phyloP scores from a whole-genome alignment of 2,329 filamentous ascomycete genomes.

The Leptographium galeiforme region DNA sequence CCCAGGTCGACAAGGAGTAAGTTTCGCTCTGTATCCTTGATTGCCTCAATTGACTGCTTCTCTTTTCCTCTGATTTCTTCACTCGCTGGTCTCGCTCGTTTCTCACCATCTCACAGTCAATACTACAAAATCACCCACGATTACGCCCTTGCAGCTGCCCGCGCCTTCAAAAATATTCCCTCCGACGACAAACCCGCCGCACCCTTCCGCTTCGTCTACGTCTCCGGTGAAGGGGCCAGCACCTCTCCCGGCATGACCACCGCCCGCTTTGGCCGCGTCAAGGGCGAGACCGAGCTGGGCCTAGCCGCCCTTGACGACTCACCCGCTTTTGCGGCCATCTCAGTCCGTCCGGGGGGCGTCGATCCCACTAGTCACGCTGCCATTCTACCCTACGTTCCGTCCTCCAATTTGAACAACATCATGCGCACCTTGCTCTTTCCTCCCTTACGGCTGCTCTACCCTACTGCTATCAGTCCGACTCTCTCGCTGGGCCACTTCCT shows the following conservation, averaged over 20 bases:
- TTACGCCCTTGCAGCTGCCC: conserved; percentile 38
- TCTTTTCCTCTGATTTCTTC: neutral
- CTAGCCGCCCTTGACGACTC: conserved; percentile 30
- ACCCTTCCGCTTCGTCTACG: conserved; percentile 55
- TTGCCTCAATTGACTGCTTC: neutral
- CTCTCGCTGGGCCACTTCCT: conserved; percentile 27
- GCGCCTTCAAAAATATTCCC: conserved; percentile 28
- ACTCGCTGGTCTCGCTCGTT: neutral
- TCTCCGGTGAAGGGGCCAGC: conserved; percentile 44
- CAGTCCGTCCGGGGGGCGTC: conserved; percentile 45
- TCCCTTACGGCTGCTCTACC: conserved; percentile 12
- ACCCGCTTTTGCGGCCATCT: conserved; percentile 35
- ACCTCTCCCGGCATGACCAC: conserved; percentile 37
- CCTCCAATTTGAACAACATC: conserved; percentile 2
- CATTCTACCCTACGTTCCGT: conserved; percentile 28
- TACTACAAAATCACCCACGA: conserved; percentile 57
- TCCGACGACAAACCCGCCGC: neutral
- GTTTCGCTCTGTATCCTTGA: conserved; percentile 10
- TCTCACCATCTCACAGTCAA: conserved; percentile 24
- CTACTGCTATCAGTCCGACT: conserved; percentile 24
- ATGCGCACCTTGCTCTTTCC: conserved; percentile 14
- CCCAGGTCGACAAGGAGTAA: conserved; percentile 43
- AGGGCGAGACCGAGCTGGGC: conserved; percentile 50
- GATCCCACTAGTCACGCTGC: conserved; percentile 32
- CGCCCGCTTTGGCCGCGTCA: conserved; percentile 46